Percentiles rank a stretch among this genome's conserved stretches.
Conservation (phyloP, 768 basidiomycete species). For the Terana coerulea region DNA sequence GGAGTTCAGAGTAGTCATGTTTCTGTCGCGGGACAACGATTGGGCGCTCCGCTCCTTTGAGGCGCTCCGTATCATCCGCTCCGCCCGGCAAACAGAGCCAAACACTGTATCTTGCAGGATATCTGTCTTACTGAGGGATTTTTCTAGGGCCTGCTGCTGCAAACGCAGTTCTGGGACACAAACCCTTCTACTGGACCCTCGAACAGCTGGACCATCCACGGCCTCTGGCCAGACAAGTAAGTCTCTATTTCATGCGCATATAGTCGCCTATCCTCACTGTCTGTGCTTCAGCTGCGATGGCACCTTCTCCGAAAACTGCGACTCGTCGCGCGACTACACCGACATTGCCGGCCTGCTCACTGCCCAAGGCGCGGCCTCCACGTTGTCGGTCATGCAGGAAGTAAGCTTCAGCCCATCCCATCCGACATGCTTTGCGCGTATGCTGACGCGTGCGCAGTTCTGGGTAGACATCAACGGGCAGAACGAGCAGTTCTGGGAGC, state of each 20-base stretch:
- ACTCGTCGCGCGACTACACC: conserved; percentile 41
- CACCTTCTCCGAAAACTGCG: conserved; percentile 31
- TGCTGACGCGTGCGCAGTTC: conserved; percentile 36
- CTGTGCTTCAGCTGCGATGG: conserved; percentile 49
- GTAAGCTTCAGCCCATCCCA: conserved; percentile 5
- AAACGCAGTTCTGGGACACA: conserved; percentile 75
- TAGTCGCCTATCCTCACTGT: not conserved
- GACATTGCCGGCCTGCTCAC: conserved; percentile 43
- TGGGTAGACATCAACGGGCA: conserved; percentile 61
- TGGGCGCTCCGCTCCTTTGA: no score
- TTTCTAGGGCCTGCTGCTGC: conserved; percentile 59
- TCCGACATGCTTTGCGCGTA: conserved; percentile 12
- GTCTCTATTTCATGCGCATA: conserved; percentile 13
- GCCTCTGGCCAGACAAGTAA: conserved; percentile 66
- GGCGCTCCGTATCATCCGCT: no score
- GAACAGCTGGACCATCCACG: conserved; percentile 73
- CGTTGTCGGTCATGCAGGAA: conserved; percentile 53
- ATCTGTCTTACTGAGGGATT: conserved; percentile 6
- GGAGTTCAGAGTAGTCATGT: not conserved
- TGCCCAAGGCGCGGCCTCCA: conserved; percentile 53
- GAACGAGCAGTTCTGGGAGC: conserved; percentile 70
- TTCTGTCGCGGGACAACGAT: no score
- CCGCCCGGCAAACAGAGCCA: not conserved
- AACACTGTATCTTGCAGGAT: no score
- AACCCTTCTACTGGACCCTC: conserved; percentile 57